phyloP scores from a whole-genome alignment of 2,329 filamentous ascomycete genomes.

The Raffaelea deltoideospora region DNA sequence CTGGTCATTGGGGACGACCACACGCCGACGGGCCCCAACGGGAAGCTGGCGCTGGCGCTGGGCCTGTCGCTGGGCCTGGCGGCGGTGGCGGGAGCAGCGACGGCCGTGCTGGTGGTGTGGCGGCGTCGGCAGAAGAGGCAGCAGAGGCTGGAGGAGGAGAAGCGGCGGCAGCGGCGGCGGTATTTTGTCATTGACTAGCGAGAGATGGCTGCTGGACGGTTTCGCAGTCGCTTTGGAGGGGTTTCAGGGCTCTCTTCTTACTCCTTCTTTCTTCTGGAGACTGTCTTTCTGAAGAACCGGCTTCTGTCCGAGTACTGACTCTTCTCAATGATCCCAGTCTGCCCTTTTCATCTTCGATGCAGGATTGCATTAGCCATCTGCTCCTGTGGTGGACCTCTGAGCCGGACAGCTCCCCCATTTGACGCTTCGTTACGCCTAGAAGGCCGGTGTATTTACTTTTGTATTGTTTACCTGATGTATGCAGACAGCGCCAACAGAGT shows the following conservation, averaged over 20 bases:
- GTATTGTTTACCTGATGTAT: too few relatives aligned
- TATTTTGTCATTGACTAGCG: neutral
- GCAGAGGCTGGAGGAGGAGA: conserved; percentile 9
- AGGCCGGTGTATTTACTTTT: too few relatives aligned
- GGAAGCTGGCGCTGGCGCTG: conserved; percentile 11
- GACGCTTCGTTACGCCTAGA: too few relatives aligned
- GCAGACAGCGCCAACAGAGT: too few relatives aligned
- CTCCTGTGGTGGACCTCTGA: too few relatives aligned
- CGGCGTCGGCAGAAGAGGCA: conserved; percentile 10
- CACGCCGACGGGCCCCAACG: conserved; percentile 3
- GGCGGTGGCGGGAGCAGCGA: conserved; percentile 8
- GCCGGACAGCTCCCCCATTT: too few relatives aligned
- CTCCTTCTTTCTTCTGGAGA: neutral
- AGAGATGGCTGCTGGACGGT: neutral
- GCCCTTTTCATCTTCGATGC: too few relatives aligned
- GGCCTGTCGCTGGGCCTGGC: conserved; percentile 13
- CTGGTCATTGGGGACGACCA: neutral
- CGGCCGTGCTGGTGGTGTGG: conserved; percentile 8
- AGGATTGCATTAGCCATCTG: too few relatives aligned
- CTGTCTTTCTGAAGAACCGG: too few relatives aligned
- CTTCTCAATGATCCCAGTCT: too few relatives aligned
- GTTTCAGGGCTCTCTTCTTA: neutral
- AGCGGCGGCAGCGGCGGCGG: conserved; percentile 8
- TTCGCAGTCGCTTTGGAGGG: neutral
- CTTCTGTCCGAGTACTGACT: too few relatives aligned